Base-by-base conservation (phyloP, 495 filamentous ascomycete genomes). In the Penicillium maclennaniae region DNA sequence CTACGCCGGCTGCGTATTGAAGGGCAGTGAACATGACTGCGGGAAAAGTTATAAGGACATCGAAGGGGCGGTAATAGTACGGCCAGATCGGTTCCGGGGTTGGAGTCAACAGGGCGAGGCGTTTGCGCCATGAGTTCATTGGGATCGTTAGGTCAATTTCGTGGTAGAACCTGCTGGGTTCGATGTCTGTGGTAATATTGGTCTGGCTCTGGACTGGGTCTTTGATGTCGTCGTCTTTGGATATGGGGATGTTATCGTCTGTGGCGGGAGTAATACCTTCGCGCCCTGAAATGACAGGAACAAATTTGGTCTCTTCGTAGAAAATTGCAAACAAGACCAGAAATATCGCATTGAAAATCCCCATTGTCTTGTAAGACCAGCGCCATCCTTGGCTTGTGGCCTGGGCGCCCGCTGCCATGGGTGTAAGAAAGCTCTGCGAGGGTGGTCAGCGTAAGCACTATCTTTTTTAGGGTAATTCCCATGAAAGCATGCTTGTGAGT, bases 1-100 rank as follows among this genome's bases (percentile, higher is more conserved):
- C 61, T 0, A 79, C 60, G 5, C 68, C 65, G 7, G 60, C 56
- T 8, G 69, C 74, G 43, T 71, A 74, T 28, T 72, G 68, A 1
- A 79, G 40, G 0, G 60, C 70, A 9, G 68, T 56, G 51, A 67
- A 79, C 15, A 70, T 37, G n/a, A 78, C 67, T 1, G 70, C 69
- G 5, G 76, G 74, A 43, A 71, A 73, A 8, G 47, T 64, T 25
- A 61, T 10, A 28, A 67, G 47, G 6, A 66, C 55, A 19, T 60
- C 43, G 50, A 73, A 68, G 15, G 74, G 70, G 15, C 67, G 58
- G 43, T 68, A 67, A 36, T 54, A 62, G 50, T 70, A 59, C 7
- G 68, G 66, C 70, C 63, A 69, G 43, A 71, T 66, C 0, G 70
- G 25, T 27, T 68, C 70, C 0, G 65, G 43, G 0, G 68, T 66